Evolutionary conservation across 371 early-diverging fungal genomes (phyloP), one percentile per base, ranked within the genome.

Genomic region (Zychaea mexicana): DNA sequence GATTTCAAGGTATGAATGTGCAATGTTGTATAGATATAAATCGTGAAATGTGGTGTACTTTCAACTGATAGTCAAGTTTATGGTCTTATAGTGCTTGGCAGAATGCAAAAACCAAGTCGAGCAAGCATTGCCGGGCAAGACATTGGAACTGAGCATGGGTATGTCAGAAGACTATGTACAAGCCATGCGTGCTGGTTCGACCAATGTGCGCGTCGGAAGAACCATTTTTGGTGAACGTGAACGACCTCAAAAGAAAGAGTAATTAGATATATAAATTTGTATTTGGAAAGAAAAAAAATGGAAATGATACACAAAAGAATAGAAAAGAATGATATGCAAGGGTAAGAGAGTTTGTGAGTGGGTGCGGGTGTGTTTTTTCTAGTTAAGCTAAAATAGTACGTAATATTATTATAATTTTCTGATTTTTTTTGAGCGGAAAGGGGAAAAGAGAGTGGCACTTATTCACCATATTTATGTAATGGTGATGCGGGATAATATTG

Each of bases 141-240:
- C 61, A 28, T 77, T 97, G 55, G 95, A 93, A 71, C 83, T 94
- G 55, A 95, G 95, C 71, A 97, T 98, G 95, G 98, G 98, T 33
- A 98, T 98, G 98, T 95, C 96, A n/a, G 91, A 85, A 60, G 97
- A 98, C 76, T 97, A 89, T 81, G 83, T 85, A 64, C 79, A 85
- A 33, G 97, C 97, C 7, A 81, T 97, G 52, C 73, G 82, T 36
- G 81, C 88, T 8, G 98, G 97, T 22, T 89, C 95, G 10, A 94
- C 95, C 46, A 96, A 92, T 69, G 90, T 98, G 22, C 90, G 98
- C 6, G 93, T 97, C 17, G 98, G 98, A 7, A 89, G 90, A 63
- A 89, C 83, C 28, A 90, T 98, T 33, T 98, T 98, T 85, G 98
- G 98, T 13, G 72, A 83, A 15, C 73, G 94, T 47, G 65, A 55